phyloP scores from a whole-genome alignment of 2,329 filamentous ascomycete genomes.

The Blumeria hordei region DNA sequence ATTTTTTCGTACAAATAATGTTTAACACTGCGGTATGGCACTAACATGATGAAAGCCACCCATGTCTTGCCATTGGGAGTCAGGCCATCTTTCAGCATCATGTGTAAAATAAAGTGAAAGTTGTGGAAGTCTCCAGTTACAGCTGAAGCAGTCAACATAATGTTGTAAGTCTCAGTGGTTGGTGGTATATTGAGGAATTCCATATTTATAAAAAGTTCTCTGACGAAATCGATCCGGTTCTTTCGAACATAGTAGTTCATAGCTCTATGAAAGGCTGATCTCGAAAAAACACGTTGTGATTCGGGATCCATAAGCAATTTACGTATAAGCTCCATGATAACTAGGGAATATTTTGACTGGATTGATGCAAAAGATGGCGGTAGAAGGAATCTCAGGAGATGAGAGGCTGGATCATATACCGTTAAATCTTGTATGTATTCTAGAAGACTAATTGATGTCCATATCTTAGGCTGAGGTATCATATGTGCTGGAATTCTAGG shows the following conservation, averaged over 20 bases:
- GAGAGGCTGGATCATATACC: constrained; percentile 2
- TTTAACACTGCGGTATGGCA: constrained; percentile 5
- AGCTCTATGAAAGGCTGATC: constrained; percentile 19
- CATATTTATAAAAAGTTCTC: constrained; percentile 15
- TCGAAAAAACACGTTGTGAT: constrained; percentile 15
- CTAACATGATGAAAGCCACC: constrained; percentile 16
- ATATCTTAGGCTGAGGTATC: constrained; percentile 6
- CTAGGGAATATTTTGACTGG: not conserved
- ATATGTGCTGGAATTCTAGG: constrained; percentile 4
- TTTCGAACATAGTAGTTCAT: constrained; percentile 17
- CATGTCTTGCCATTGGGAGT: constrained; percentile 19
- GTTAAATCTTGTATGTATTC: constrained; percentile 18
- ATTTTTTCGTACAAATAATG: constrained; percentile 7
- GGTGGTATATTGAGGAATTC: constrained; percentile 15
- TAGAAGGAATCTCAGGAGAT: constrained; percentile 3
- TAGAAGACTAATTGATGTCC: constrained; percentile 16
- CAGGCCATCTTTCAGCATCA: constrained; percentile 18
- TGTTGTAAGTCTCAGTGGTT: constrained; percentile 20
- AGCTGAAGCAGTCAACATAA: constrained; percentile 18
- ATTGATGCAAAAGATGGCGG: not conserved
- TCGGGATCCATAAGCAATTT: constrained; percentile 15
- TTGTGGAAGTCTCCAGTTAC: constrained; percentile 16
- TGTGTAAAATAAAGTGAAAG: constrained; percentile 17
- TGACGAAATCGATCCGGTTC: constrained; percentile 14
- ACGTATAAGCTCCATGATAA: not conserved